These are phyloP conservation scores for Penicillium sp. DNA, from an alignment of 2,329 filamentous ascomycete genomes.

Conservation along the genomic window DNA sequence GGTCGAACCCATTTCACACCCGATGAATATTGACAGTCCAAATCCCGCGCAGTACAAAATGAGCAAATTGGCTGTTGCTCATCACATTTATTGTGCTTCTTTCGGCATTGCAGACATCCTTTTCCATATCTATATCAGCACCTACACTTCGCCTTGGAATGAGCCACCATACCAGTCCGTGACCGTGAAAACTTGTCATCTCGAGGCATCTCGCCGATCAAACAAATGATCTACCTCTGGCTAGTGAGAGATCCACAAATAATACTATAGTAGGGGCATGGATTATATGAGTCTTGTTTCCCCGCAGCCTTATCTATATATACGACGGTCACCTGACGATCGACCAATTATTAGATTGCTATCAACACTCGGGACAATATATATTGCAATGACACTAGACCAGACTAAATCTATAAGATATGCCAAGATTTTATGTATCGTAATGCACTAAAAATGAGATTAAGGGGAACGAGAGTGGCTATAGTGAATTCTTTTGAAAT, in stretches of 20 bases:
- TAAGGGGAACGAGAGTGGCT: background rate
- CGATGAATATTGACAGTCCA: slow-evolving; percentile 21
- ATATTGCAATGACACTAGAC: background rate
- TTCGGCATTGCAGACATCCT: slow-evolving; percentile 26
- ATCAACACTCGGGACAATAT: background rate
- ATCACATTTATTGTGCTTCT: slow-evolving; percentile 26
- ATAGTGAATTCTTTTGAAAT: background rate
- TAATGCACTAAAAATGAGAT: too few species aligned
- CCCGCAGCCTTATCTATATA: slow-evolving; percentile 15
- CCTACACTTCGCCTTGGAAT: background rate
- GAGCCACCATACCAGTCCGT: slow-evolving; percentile 17
- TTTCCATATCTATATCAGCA: background rate
- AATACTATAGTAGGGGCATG: background rate
- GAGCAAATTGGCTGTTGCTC: slow-evolving; percentile 19
- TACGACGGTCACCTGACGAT: slow-evolving; percentile 19
- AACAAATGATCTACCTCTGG: background rate
- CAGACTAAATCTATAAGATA: background rate
- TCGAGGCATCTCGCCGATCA: slow-evolving; percentile 14
- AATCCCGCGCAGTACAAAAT: slow-evolving; percentile 10
- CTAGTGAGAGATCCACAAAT: background rate
- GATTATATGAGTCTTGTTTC: slow-evolving; percentile 3
- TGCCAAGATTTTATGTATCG: background rate
- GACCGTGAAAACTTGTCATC: slow-evolving; percentile 20
- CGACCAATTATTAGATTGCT: background rate
- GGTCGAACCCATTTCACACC: slow-evolving; percentile 22